Evolutionary conservation across 2,329 filamentous ascomycete genomes (phyloP).

Genomic region (Colletotrichum truncatum): DNA sequence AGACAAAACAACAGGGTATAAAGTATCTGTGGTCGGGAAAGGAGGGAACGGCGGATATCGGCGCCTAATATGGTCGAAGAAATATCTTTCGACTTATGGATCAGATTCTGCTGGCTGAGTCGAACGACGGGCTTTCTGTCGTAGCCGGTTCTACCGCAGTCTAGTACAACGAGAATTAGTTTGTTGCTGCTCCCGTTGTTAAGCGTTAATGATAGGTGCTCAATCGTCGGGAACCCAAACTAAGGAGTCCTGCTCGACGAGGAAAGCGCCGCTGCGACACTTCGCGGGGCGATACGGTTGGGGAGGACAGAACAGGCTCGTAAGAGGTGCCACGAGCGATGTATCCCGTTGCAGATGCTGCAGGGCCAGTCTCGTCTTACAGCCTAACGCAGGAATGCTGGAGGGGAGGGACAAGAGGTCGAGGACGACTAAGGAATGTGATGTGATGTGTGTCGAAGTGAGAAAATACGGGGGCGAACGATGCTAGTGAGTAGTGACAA

Average conservation of each 20-base stretch:
- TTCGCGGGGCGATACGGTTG: slow-evolving; percentile 19
- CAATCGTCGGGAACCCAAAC: neutral
- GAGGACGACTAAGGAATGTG: slow-evolving; percentile 2
- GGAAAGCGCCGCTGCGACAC: slow-evolving; percentile 19
- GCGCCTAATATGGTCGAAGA: slow-evolving; percentile 25
- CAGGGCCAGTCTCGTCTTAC: slow-evolving; percentile 26
- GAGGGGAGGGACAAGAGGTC: slow-evolving; percentile 16
- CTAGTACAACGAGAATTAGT: slow-evolving; percentile 25
- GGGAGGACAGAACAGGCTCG: slow-evolving; percentile 17
- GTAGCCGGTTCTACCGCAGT: slow-evolving; percentile 25
- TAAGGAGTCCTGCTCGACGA: neutral
- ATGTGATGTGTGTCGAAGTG: slow-evolving; percentile 8
- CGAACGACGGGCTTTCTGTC: slow-evolving; percentile 13
- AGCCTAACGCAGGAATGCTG: slow-evolving; percentile 9
- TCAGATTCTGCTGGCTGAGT: slow-evolving; percentile 12
- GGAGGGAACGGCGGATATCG: slow-evolving; percentile 17
- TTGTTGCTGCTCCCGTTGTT: slow-evolving; percentile 3
- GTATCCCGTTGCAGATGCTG: slow-evolving; percentile 28
- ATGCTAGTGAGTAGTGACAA: slow-evolving; percentile 6
- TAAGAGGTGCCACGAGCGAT: slow-evolving; percentile 26
- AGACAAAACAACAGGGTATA: slow-evolving; percentile 22
- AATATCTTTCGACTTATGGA: slow-evolving; percentile 11
- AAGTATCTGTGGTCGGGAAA: slow-evolving; percentile 29
- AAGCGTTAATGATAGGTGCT: neutral
- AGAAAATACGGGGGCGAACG: slow-evolving; percentile 16